A percentile compares a stretch with the other conserved stretches of the same genome.
Evolutionary conservation across 306 rosid species (phyloP).

Genomic region (Sicyos edulis): DNA sequence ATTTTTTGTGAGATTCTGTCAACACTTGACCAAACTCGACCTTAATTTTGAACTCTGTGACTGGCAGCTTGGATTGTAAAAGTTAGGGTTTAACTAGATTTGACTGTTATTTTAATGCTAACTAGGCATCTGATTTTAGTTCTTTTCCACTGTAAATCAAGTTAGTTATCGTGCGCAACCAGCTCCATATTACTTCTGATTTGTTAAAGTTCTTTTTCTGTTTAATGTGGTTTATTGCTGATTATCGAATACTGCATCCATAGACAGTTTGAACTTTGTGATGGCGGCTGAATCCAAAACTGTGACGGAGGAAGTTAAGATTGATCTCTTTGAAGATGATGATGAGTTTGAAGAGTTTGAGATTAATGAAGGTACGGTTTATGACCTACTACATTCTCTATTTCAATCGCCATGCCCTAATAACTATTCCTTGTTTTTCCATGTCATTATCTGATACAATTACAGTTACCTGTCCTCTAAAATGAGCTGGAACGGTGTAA

Average conservation of each 20-base stretch:
- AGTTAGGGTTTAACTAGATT: not conserved
- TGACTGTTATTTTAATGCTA: not conserved
- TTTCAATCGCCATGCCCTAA: not conserved
- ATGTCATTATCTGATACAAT: not conserved
- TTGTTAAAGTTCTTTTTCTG: not conserved
- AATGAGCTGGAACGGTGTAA: not conserved
- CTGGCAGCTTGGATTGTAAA: too few relatives aligned
- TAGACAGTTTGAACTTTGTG: conserved; percentile 23
- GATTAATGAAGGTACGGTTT: conserved; percentile 49
- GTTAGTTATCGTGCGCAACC: too few relatives aligned
- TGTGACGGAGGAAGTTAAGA: conserved; percentile 59
- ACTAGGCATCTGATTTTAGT: not conserved
- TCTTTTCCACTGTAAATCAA: too few relatives aligned
- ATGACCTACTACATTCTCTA: not conserved
- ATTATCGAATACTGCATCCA: not conserved
- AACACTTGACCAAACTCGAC: not conserved
- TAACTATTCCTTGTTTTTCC: not conserved
- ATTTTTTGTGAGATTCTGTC: conserved; percentile 1
- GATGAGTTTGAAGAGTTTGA: conserved; percentile 60
- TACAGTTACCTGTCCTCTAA: not conserved
- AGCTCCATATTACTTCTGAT: not conserved
- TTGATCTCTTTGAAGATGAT: conserved; percentile 76
- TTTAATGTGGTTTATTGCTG: not conserved
- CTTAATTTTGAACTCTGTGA: not conserved
- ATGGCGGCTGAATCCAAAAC: conserved; percentile 72